Base-by-base conservation (phyloP, 768 basidiomycete species). In the Strobilomyces confusus region DNA sequence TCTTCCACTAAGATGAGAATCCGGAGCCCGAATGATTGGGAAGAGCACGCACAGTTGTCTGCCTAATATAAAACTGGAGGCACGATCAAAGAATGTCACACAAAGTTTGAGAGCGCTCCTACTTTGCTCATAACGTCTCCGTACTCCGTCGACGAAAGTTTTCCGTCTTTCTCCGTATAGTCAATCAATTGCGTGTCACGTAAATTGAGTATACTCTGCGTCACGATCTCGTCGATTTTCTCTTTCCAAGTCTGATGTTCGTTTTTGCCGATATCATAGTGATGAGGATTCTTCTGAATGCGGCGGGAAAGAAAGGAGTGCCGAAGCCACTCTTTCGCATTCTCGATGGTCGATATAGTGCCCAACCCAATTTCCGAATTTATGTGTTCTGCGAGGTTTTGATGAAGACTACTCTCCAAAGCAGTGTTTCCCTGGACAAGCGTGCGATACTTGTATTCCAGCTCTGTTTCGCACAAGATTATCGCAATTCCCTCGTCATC, bases 291-390 rank as follows among this genome's bases (percentile, higher is more conserved):
- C 67, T 84, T 83, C 58, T 84, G 81, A 52, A 99, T 83, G 20
- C 97, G 80, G 48, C 87, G 86, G 63, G 81, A 95, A 14, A 99
- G 72, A 70, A 98, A 99, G 0, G 95, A 90, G 50, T 79, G 82
- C 20, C 77, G 80, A 23, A 95, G 71, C 97, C 97, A 99, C 15
- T 77, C 72, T 60, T 87, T 88, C 1, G 93, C 95, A 7, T 79
- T 80, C 2, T 77, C 69, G 5, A 89, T 55, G 59, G 79, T 76
- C 4, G 77, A 82, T 62, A 99, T 94, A 0, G 95, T 94, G 3
- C 84, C 81, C 11, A 98, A 77, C 0, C 87, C 87, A 50, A 98
- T 87, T 72, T 99, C 95, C 2, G 92, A 92, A 63, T 98, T 98
- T 58, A 99, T 72, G 68, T 98, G 94, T 67, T 98, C 95, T 4